Base-by-base conservation (phyloP, 2,329 filamentous ascomycete genomes). In the Plectosphaerella plurivora region DNA sequence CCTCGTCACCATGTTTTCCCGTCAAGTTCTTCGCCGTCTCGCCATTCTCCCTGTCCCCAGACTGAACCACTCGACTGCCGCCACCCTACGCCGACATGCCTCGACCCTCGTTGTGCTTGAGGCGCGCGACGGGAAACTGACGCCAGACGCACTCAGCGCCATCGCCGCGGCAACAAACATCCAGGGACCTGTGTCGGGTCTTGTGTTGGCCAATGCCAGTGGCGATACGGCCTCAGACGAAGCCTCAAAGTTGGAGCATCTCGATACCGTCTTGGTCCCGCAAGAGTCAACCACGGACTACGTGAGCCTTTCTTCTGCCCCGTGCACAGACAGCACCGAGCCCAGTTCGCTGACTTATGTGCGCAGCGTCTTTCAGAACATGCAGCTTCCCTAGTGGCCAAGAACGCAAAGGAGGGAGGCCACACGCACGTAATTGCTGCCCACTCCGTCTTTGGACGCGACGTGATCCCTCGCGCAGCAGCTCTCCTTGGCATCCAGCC, bases 371-470 rank as follows among this genome's bases (percentile, higher is more conserved):
- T 99, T 2, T 86, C 94, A 50, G 94, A 99, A 74, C 97, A 90
- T 77, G 97, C 83, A 66, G 94, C 93, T n/a, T 89, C 91, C 52
- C 78, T 99, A 45, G 78, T 99, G 41, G 88, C 91, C 48, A 93
- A 97, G 71, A 99, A 97, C 71, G 93, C 97, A 72, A 96, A 96
- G 76, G 94, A 94, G 68, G 92, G 90, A 55, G 89, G 87, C 55
- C 97, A 91, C 71, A 96, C 92, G 55, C 94, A 99, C 67, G 82
- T 99, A 58, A 81, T 99, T 63, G 89, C 88, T 39, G 87, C 89
- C 52, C 91, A 97, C 75, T 94, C 92, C 20, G 91, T 94, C 1
- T 99, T 99, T 72, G 94, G 94, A 65, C 99, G 99, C 83, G 95
- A 88, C 70, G 71, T 99, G 45, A 78, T 99, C 73, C 94, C 94